Conservation (phyloP, 2,329 filamentous ascomycete genomes). For the Exophiala dermatitidis region DNA sequence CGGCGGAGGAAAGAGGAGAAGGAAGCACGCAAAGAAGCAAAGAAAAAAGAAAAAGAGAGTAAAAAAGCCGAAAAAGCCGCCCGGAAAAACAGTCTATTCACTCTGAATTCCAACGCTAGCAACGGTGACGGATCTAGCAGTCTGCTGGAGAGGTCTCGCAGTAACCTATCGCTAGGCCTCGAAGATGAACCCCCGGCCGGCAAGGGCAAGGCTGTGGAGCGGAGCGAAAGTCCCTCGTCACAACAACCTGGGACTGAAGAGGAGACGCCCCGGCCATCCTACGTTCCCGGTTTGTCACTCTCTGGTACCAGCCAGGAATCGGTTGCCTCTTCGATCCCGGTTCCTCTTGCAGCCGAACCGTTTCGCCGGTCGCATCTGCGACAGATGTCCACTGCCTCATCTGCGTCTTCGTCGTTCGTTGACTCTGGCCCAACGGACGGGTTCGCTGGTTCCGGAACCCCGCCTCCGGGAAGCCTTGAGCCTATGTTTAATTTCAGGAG, state of each 20-base stretch:
- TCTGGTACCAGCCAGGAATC: conserved; percentile 27
- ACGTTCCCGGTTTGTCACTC: conserved; percentile 18
- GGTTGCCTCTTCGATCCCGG: conserved; percentile 22
- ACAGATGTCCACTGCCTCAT: conserved; percentile 81
- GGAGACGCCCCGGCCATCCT: conserved; percentile 11
- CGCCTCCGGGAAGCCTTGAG: conserved; percentile 49
- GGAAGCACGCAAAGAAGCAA: conserved; percentile 71
- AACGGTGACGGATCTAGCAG: conserved; percentile 47
- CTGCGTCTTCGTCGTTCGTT: conserved; percentile 66
- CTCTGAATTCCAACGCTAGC: conserved; percentile 51
- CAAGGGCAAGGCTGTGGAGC: conserved; percentile 67
- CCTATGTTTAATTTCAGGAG: conserved; percentile 89
- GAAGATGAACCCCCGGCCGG: conserved; percentile 36
- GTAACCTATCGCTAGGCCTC: conserved; percentile 34
- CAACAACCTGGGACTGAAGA: conserved; percentile 14
- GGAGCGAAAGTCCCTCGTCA: conserved; percentile 30
- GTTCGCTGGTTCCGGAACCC: conserved; percentile 33
- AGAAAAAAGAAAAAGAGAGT: conserved; percentile 76
- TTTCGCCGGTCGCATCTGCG: conserved; percentile 65
- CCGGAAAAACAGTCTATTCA: conserved; percentile 54
- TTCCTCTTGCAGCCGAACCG: conserved; percentile 40
- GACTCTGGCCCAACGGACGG: conserved; percentile 53
- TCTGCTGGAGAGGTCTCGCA: conserved; percentile 32
- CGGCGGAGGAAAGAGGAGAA: conserved; percentile 80
- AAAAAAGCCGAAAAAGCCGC: conserved; percentile 64